Evolutionary conservation across 805 yeast genomes (phyloP).

Genomic region (Teunomyces tritomae): DNA sequence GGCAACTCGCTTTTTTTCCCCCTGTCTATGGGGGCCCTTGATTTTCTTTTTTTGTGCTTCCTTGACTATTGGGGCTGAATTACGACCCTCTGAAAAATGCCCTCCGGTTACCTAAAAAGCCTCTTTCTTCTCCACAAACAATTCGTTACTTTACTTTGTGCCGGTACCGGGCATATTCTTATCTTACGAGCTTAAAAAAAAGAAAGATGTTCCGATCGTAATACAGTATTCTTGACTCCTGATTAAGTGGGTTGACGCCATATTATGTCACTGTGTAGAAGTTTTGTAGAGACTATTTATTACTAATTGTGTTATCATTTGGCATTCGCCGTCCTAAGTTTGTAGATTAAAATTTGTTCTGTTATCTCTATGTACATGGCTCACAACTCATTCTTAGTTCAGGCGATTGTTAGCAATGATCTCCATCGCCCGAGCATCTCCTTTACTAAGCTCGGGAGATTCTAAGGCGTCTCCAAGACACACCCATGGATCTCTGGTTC

Average conservation of each 20-base stretch:
- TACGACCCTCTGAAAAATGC: neutral
- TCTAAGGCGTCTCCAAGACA: slow-evolving; percentile 79
- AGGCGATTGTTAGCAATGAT: slow-evolving; percentile 16
- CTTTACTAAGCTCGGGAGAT: slow-evolving; percentile 54
- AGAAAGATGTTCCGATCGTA: too few relatives aligned
- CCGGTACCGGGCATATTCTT: neutral
- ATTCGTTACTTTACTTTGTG: neutral
- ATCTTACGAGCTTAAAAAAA: neutral
- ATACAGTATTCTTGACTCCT: too few relatives aligned
- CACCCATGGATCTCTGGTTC: slow-evolving; percentile 84
- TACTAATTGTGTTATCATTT: too few relatives aligned
- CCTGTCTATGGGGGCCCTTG: neutral
- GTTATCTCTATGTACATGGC: neutral
- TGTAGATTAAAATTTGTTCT: neutral
- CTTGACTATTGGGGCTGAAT: neutral
- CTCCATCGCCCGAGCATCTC: slow-evolving; percentile 72
- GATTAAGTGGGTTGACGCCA: too few relatives aligned
- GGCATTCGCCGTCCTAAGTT: neutral
- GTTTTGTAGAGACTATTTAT: too few relatives aligned
- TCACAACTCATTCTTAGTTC: neutral
- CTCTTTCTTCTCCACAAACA: neutral
- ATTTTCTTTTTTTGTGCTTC: neutral
- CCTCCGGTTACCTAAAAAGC: neutral
- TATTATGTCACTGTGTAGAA: too few relatives aligned
- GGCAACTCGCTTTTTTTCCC: neutral